Evolutionary conservation across 768 basidiomycete genomes (phyloP), one percentile per base, ranked within the genome.

Genomic region (Phylloporus sp.): DNA sequence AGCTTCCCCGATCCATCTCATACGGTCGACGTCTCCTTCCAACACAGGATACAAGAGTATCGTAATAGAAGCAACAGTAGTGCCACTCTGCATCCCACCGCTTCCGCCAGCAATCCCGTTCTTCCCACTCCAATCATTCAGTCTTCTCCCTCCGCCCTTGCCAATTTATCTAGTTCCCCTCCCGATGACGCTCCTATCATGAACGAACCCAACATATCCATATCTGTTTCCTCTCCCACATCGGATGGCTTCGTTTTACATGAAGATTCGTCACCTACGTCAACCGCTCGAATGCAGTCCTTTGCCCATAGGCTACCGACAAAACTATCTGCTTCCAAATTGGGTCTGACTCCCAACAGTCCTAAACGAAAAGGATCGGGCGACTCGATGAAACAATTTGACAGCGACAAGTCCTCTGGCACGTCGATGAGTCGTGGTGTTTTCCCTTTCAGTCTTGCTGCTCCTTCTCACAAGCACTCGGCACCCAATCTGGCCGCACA

Each of bases 271-370:
- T 53, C 63, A 32, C 76, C 78, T 46, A 78, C 54, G 6, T 59
- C 78, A 20, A 86, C 81, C 57, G 72, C 75, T 28, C 79, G 84
- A 34, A 82, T 79, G 23, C 81, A 84, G 52, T 77, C 84, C 2
- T 86, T 87, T 53, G 81, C 84, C 0, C 85, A 84, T 0, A 84
- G 82, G 48, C 64, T 86, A 15, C 75, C 85, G 3, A 84, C 85
- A 0, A 86, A 86, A 50, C 69, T 86, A 7, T 74, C 82, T 4
- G 70, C 75, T 15, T 77, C 79, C 22, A 73, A 78, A 40, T 65
- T 77, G 3, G 69, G 63, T 1, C 52, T 73, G 33, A 44, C 67
- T 9, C 75, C 76, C 11, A 65, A 70, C 11, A 79, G 74, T 51
- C 84, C 83, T 4, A 81, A 76, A 53, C 66, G 81, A 34, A 81